Percentiles rank a stretch among this genome's conserved stretches.
Evolutionary conservation across 2,329 filamentous ascomycete genomes (phyloP).

Genomic region (Fusarium pseudograminearum): DNA sequence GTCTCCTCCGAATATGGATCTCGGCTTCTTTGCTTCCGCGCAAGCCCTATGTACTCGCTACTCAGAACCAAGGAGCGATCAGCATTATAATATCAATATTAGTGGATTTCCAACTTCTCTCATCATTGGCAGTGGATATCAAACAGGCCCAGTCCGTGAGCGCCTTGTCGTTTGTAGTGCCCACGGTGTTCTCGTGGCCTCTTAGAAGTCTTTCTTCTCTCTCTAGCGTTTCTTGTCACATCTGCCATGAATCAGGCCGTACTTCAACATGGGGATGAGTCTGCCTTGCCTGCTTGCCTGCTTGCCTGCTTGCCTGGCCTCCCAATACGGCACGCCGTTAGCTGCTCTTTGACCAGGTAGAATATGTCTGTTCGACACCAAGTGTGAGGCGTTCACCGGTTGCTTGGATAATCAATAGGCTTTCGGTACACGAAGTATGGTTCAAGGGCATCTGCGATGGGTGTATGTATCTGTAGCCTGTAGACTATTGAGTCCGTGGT

Average conservation of each 20-base stretch:
- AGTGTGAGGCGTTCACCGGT: background rate
- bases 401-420: no score
- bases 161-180: constrained; percentile 3
- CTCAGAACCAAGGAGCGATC: background rate
- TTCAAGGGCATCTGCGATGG: background rate
- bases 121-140: constrained; percentile 1
- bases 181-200: background rate
- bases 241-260: constrained; percentile 4
- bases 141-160: constrained; percentile 11
- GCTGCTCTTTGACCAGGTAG: background rate
- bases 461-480: background rate
- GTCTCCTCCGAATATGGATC: background rate
- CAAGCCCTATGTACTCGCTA: background rate
- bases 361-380: background rate
- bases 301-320: background rate
- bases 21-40: constrained; percentile 14
- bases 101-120: background rate
- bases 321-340: background rate
- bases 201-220: background rate
- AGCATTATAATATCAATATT: background rate
- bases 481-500: background rate
- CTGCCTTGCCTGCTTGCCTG: background rate
- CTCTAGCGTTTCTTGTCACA: background rate
- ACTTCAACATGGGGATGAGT: background rate
- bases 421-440: background rate